Evolutionary conservation across 2,329 filamentous ascomycete genomes (phyloP).

Genomic region (Fusarium albidum): DNA sequence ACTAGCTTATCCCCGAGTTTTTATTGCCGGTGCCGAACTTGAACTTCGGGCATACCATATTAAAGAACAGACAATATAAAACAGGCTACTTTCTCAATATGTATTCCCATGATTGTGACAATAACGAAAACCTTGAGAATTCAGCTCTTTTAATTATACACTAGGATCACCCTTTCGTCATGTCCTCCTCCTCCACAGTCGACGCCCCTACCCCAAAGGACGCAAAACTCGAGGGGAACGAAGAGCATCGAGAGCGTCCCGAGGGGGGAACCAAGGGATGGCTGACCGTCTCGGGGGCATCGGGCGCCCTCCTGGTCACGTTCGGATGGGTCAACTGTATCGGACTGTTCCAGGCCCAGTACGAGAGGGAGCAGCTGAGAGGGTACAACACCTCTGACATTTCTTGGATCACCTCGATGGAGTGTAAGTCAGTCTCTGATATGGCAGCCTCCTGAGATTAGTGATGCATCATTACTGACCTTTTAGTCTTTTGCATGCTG

Average conservation of each 20-base stretch:
- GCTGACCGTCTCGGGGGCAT: slow-evolving; percentile 30
- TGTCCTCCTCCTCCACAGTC: slow-evolving; percentile 15
- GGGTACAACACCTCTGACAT: slow-evolving; percentile 54
- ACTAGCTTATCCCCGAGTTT: slow-evolving; percentile 7
- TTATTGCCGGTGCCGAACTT: slow-evolving; percentile 24
- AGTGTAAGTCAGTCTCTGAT: slow-evolving; percentile 37
- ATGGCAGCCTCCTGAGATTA: too few species aligned
- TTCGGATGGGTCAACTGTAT: slow-evolving; percentile 41
- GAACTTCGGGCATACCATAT: slow-evolving; percentile 13
- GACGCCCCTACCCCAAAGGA: slow-evolving; percentile 24
- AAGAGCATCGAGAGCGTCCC: neutral
- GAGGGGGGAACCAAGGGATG: slow-evolving; percentile 26
- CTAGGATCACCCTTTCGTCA: neutral
- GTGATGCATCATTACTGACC: slow-evolving; percentile 1
- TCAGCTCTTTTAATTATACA: neutral
- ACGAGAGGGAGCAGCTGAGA: slow-evolving; percentile 52
- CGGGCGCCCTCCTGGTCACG: slow-evolving; percentile 32
- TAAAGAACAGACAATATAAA: neutral
- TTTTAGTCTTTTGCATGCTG: slow-evolving; percentile 43
- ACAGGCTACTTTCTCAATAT: neutral
- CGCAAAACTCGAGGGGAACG: neutral
- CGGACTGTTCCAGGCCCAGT: slow-evolving; percentile 61
- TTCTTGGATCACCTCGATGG: slow-evolving; percentile 59
- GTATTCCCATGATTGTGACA: neutral
- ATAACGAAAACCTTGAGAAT: neutral